Conservation (phyloP, 2,329 filamentous ascomycete species). For the Dactylellina parvicollis region DNA sequence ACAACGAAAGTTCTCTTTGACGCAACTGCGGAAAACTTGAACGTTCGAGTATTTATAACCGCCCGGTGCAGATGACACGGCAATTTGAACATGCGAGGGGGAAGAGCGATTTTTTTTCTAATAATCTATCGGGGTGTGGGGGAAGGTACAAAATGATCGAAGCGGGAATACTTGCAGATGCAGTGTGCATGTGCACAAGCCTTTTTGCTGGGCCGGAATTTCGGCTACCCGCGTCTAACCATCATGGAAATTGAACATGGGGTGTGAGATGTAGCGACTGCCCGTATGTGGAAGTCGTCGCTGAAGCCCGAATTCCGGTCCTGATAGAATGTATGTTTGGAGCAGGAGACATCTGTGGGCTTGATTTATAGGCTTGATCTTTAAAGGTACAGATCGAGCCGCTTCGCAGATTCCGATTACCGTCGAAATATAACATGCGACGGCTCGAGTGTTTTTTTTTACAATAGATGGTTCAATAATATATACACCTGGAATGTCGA, state of each 20-base stretch:
- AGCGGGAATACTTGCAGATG: background rate
- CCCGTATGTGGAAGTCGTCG: constrained; percentile 30
- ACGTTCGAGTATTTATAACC: constrained; percentile 23
- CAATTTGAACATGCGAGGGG: constrained; percentile 36
- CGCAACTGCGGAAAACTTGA: background rate
- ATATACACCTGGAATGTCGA: no score
- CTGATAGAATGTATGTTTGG: no score
- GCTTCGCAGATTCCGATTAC: no score
- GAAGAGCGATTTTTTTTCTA: constrained; percentile 33
- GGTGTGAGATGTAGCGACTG: background rate
- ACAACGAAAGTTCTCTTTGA: background rate
- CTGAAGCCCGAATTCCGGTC: background rate
- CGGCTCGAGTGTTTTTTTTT: no score
- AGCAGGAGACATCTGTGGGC: no score
- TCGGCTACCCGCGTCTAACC: constrained; percentile 51
- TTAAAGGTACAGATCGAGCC: no score
- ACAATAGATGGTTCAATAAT: no score
- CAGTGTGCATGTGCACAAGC: constrained; percentile 11
- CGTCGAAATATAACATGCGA: no score
- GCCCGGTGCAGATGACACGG: constrained; percentile 18
- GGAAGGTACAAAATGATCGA: background rate
- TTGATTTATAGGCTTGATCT: no score
- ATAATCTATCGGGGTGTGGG: background rate
- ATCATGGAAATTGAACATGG: constrained; percentile 1
- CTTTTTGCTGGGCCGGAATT: constrained; percentile 19